Conservation (phyloP, 2,329 filamentous ascomycete genomes). For the Endothia cerciana region DNA sequence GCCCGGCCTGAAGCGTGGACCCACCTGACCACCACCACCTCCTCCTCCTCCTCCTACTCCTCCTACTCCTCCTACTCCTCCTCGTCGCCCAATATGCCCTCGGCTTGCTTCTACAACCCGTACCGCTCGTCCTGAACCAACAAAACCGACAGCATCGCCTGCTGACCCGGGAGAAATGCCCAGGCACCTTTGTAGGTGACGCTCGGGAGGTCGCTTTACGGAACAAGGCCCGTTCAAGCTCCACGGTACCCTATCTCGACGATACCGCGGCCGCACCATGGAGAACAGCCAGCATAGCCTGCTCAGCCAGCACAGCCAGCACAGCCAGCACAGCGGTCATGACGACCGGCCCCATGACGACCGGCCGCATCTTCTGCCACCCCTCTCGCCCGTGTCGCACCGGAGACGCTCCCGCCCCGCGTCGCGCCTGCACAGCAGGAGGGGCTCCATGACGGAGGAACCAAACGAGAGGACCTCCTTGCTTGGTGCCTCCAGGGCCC, state of each 20-base stretch:
- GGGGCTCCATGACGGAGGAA: slow-evolving; percentile 26
- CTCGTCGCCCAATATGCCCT: background rate
- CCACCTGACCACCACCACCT: background rate
- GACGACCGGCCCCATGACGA: slow-evolving; percentile 19
- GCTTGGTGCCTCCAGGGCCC: slow-evolving; percentile 20
- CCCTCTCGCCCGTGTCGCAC: slow-evolving; percentile 26
- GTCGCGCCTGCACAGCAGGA: slow-evolving; percentile 27
- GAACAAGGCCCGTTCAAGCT: background rate
- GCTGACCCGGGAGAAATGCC: background rate
- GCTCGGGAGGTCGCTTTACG: background rate
- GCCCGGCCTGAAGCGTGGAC: background rate
- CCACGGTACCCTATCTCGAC: background rate
- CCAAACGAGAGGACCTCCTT: slow-evolving; percentile 25
- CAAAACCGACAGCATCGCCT: background rate
- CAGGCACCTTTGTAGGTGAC: background rate
- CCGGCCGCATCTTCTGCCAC: slow-evolving; percentile 11
- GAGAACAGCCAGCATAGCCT: slow-evolving; percentile 3
- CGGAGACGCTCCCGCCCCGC: slow-evolving; percentile 27
- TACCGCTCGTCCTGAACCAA: too few relatives aligned
- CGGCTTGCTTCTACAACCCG: background rate
- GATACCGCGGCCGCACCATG: background rate
- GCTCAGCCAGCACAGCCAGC: background rate
- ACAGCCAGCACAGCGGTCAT: slow-evolving; percentile 12
- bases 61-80: background rate
- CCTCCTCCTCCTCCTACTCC: background rate